Conservation (phyloP, 164 flowering plant genomes). For the Amborella trichopoda region DNA sequence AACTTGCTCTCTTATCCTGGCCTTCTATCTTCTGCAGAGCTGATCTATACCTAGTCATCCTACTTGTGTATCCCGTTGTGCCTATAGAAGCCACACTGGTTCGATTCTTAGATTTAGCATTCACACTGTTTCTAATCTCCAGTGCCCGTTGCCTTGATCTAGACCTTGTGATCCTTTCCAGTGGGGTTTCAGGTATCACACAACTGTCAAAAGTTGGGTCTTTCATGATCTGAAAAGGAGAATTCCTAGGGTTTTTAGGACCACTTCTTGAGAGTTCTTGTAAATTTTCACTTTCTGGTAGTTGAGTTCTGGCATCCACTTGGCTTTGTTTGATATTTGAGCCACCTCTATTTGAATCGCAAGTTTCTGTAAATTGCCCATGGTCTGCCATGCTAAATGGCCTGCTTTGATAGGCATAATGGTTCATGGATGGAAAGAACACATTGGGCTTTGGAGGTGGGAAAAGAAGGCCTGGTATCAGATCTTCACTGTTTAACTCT, state of each 20-base stretch:
- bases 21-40: background rate
- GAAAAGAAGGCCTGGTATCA: conserved; percentile 46
- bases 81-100: conserved; percentile 1
- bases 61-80: conserved; percentile 4
- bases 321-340: conserved; percentile 8
- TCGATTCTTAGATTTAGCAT: conserved; percentile 15
- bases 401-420: conserved; percentile 11
- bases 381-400: conserved; percentile 15
- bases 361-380: conserved; percentile 13
- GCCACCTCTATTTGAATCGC: conserved; percentile 14
- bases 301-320: background rate
- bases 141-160: conserved; percentile 80
- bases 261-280: too few species aligned
- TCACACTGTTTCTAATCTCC: conserved; percentile 68
- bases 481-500: conserved; percentile 60
- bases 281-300: too few species aligned
- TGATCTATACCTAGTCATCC: conserved; percentile 5
- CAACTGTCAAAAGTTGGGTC: conserved; percentile 1
- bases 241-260: conserved; percentile 10
- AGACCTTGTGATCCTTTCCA: conserved; percentile 56
- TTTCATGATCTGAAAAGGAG: background rate
- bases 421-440: conserved; percentile 16
- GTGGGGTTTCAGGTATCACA: conserved; percentile 27
- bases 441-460: conserved; percentile 22
- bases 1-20: too few species aligned